Evolutionary conservation across 306 rosid species (phyloP).

Genomic region (Sophora flavescens): DNA sequence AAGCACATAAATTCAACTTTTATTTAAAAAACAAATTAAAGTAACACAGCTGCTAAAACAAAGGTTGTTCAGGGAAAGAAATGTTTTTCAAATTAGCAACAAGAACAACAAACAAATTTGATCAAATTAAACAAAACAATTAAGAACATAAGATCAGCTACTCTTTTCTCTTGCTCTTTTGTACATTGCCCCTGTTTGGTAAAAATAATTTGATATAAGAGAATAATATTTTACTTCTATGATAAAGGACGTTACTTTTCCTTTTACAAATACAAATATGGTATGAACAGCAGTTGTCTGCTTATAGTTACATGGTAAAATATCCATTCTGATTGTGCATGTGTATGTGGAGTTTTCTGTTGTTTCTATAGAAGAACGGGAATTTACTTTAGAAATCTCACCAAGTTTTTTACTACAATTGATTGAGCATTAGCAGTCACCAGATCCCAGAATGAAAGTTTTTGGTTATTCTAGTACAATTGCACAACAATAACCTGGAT

Average conservation of each 20-base stretch:
- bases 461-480: background rate
- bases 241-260: background rate
- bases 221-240: slow-evolving; percentile 6
- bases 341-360: background rate
- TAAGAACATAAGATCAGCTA: slow-evolving; percentile 16
- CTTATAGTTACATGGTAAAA: background rate
- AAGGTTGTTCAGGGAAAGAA: too few species aligned
- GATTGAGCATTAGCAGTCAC: slow-evolving; percentile 10
- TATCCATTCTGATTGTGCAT: background rate
- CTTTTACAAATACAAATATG: slow-evolving; percentile 19
- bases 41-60: too few species aligned
- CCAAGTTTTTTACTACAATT: background rate
- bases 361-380: background rate
- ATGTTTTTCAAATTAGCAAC: too few species aligned
- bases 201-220: slow-evolving; percentile 1
- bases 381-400: background rate
- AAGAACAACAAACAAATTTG: background rate
- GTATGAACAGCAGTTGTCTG: background rate
- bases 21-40: background rate
- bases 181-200: background rate
- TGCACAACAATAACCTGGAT: slow-evolving; percentile 5
- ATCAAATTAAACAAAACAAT: background rate
- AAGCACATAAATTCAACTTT: slow-evolving; percentile 21
- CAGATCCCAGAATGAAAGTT: slow-evolving; percentile 14
- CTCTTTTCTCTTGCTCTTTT: background rate